A percentile compares a stretch with the other conserved stretches of the same genome.
These are phyloP conservation scores for Erythrobasidium hasegawianum DNA, from an alignment of 1,284 basidiomycete species.

Conservation along the genomic window DNA sequence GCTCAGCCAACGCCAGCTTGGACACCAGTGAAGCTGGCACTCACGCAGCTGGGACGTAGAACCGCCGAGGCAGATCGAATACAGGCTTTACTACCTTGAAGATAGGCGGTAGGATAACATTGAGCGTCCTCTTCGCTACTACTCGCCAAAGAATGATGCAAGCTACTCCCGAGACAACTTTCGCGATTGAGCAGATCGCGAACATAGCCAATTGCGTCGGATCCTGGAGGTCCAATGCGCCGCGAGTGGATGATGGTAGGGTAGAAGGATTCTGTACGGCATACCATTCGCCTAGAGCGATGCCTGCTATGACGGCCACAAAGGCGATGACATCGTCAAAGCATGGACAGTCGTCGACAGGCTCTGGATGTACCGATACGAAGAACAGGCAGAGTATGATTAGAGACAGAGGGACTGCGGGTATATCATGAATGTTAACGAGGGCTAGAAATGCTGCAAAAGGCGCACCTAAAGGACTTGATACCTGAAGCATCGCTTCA, in stretches of 20 bases:
- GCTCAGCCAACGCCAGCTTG: not conserved
- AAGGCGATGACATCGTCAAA: conserved; percentile 97
- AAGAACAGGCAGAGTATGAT: conserved; percentile 65
- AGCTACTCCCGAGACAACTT: conserved; percentile 41
- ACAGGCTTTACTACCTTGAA: conserved; percentile 66
- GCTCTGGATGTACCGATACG: conserved; percentile 79
- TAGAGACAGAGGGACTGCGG: conserved; percentile 44
- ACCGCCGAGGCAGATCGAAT: conserved; percentile 47
- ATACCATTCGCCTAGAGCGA: conserved; percentile 64
- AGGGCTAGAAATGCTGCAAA: not conserved
- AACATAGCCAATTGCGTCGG: conserved; percentile 20
- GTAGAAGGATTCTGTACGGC: conserved; percentile 1
- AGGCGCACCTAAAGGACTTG: not conserved
- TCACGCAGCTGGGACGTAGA: conserved; percentile 68
- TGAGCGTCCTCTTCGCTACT: conserved; percentile 69
- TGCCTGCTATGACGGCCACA: conserved; percentile 74
- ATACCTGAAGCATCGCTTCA: conserved; percentile 14
- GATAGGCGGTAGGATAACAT: conserved; percentile 69
- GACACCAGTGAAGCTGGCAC: conserved; percentile 33
- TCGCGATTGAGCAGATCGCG: conserved; percentile 31
- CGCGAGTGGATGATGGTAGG: not conserved
- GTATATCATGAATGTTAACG: not conserved
- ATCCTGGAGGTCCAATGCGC: conserved; percentile 1
- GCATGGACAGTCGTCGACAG: conserved; percentile 89
- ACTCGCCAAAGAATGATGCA: conserved; percentile 49